phyloP scores from a whole-genome alignment of 2,329 filamentous ascomycete species.

The Fusarium neocosmosporiellum region DNA sequence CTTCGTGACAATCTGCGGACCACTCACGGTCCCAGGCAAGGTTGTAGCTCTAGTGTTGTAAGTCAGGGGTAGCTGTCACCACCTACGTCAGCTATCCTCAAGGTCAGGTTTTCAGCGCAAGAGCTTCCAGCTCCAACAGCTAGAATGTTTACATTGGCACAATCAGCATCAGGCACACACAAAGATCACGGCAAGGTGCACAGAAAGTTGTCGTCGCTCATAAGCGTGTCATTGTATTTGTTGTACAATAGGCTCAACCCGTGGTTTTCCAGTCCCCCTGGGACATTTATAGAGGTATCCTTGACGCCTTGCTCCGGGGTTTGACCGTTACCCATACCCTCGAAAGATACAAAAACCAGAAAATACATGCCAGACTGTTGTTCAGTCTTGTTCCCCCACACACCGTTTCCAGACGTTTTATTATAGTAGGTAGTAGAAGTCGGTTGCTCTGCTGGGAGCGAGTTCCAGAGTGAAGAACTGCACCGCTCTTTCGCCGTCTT shows the following conservation, averaged over 20 bases:
- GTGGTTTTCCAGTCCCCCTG: slow-evolving; percentile 28
- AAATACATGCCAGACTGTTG: slow-evolving; percentile 24
- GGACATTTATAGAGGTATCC: slow-evolving; percentile 31
- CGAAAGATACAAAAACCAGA: slow-evolving; percentile 12
- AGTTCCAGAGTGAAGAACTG: slow-evolving; percentile 40
- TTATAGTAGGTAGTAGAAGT: slow-evolving; percentile 33
- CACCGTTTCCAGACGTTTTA: slow-evolving; percentile 4
- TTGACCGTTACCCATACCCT: slow-evolving; percentile 12
- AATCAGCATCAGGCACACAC: not conserved
- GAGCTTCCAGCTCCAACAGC: not conserved
- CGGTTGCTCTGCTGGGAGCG: slow-evolving; percentile 28
- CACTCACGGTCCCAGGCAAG: not conserved
- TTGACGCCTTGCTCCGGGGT: slow-evolving; percentile 31
- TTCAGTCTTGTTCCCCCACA: slow-evolving; percentile 29
- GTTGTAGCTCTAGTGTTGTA: not conserved
- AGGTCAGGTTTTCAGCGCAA: not conserved
- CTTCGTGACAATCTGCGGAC: not conserved
- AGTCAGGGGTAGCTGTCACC: not conserved
- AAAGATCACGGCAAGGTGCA: not conserved
- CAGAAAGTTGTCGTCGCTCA: slow-evolving; percentile 18
- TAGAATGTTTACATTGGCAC: not conserved
- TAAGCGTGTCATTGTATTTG: slow-evolving; percentile 36
- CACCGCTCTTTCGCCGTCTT: slow-evolving; percentile 40
- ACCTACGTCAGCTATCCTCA: not conserved
- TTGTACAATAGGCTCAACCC: slow-evolving; percentile 37